Percentiles rank a stretch among this genome's conserved stretches.
Evolutionary conservation across 208 protist genomes (phyloP).

Genomic region (Acanthamoeba healyi): DNA sequence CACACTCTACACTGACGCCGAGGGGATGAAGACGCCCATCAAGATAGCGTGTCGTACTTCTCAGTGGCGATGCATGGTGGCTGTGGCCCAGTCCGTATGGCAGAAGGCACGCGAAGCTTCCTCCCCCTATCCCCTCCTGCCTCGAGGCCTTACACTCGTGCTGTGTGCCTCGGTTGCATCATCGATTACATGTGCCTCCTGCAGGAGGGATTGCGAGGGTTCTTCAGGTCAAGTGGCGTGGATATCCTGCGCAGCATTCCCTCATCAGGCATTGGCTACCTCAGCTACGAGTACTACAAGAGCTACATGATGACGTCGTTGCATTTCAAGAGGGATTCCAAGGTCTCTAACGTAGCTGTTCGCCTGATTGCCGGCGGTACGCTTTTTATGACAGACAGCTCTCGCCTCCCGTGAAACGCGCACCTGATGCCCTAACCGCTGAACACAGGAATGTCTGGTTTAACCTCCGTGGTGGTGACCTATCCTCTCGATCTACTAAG

Average conservation of each 20-base stretch:
- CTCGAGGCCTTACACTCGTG: too few species aligned
- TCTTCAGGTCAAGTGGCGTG: background rate
- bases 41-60: background rate
- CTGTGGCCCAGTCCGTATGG: background rate
- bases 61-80: background rate
- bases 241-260: background rate
- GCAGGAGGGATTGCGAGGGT: background rate
- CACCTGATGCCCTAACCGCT: too few species aligned
- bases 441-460: background rate
- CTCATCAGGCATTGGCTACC: background rate
- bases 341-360: background rate
- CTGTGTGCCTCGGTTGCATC: background rate
- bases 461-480: background rate
- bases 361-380: background rate
- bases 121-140: too few species aligned
- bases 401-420: too few species aligned
- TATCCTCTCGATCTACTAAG: background rate
- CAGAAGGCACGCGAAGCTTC: background rate
- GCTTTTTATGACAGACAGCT: too few species aligned
- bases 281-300: conserved; percentile 28
- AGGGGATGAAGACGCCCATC: conserved; percentile 10
- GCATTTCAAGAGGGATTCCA: background rate
- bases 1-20: conserved; percentile 19
- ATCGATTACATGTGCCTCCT: too few species aligned
- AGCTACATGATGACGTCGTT: background rate